Percentiles rank a stretch among this genome's conserved stretches.
Conservation (phyloP, 1,139 yeast species). For the Sugiyamaella xylanicola region DNA sequence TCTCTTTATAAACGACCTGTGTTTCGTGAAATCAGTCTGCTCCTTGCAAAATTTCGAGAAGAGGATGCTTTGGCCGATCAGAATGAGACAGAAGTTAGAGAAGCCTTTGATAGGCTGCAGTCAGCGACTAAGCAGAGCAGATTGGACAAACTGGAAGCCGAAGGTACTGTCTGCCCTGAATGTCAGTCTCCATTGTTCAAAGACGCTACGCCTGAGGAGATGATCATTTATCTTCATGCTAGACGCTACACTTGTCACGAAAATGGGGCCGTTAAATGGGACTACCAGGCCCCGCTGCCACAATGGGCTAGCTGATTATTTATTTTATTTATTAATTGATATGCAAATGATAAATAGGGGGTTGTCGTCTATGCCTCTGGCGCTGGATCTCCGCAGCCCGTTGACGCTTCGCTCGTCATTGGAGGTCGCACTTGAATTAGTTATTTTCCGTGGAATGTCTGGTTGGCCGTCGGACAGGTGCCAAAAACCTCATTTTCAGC, state of each 20-base stretch:
- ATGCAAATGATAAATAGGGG: too few species aligned
- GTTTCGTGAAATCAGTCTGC: constrained; percentile 61
- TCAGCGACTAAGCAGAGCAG: constrained; percentile 5
- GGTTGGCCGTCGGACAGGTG: constrained; percentile 10
- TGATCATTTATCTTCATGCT: constrained; percentile 88
- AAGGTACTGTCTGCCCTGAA: constrained; percentile 57
- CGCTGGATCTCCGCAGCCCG: too few species aligned
- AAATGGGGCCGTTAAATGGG: constrained; percentile 54
- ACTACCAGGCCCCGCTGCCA: constrained; percentile 74
- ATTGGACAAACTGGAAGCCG: constrained; percentile 48
- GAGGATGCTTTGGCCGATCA: too few species aligned
- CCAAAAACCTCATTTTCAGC: constrained; percentile 14
- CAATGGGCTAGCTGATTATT: constrained; percentile 63
- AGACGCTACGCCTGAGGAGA: constrained; percentile 81
- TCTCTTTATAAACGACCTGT: constrained; percentile 70
- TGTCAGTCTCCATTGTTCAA: constrained; percentile 77
- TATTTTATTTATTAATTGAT: too few species aligned
- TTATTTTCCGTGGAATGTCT: too few species aligned
- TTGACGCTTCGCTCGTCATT: too few species aligned
- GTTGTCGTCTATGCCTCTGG: too few species aligned
- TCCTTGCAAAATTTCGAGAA: background rate
- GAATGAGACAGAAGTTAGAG: background rate
- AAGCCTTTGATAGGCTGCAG: background rate
- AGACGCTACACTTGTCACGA: constrained; percentile 57
- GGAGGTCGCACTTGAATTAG: too few species aligned